These are phyloP conservation scores for Fusarium dimerum DNA, from an alignment of 2,329 filamentous ascomycete species.

Conservation along the genomic window DNA sequence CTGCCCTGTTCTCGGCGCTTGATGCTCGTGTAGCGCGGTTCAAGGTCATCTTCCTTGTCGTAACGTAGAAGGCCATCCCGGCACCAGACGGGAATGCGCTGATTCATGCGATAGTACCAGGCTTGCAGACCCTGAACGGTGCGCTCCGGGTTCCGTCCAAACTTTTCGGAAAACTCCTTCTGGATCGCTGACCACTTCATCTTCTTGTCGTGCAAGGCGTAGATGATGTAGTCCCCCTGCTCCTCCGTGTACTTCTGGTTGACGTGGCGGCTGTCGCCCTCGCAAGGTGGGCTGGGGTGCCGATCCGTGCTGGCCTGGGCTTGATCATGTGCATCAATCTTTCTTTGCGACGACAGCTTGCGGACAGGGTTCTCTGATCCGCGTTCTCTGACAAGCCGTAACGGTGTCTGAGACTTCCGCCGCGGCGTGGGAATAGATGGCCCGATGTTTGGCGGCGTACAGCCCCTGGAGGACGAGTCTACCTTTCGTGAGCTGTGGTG, in stretches of 20 bases:
- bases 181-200: constrained; percentile 44
- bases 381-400: constrained; percentile 17
- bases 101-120: constrained; percentile 47
- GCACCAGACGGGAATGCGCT: constrained; percentile 42
- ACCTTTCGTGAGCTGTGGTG: constrained; percentile 29
- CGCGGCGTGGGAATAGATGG: constrained; percentile 14
- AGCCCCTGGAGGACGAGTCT: constrained; percentile 30
- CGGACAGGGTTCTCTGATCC: constrained; percentile 8
- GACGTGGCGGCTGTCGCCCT: constrained; percentile 40
- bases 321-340: constrained; percentile 17
- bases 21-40: constrained; percentile 39
- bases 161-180: constrained; percentile 40
- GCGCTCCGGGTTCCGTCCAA: constrained; percentile 39
- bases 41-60: constrained; percentile 40
- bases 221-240: constrained; percentile 46
- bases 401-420: constrained; percentile 7
- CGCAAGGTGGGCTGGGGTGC: constrained; percentile 39
- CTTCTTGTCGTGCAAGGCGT: constrained; percentile 46
- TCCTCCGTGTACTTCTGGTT: constrained; percentile 47
- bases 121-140: constrained; percentile 44
- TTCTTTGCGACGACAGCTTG: constrained; percentile 12
- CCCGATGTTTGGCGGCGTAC: constrained; percentile 25
- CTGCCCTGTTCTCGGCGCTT: constrained; percentile 42
- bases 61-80: constrained; percentile 42
- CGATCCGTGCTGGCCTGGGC: constrained; percentile 25